Percentiles rank a stretch among this genome's conserved stretches.
These are phyloP conservation scores for Glycine latifolia DNA, from an alignment of 306 rosid genomes.

Conservation along the genomic window DNA sequence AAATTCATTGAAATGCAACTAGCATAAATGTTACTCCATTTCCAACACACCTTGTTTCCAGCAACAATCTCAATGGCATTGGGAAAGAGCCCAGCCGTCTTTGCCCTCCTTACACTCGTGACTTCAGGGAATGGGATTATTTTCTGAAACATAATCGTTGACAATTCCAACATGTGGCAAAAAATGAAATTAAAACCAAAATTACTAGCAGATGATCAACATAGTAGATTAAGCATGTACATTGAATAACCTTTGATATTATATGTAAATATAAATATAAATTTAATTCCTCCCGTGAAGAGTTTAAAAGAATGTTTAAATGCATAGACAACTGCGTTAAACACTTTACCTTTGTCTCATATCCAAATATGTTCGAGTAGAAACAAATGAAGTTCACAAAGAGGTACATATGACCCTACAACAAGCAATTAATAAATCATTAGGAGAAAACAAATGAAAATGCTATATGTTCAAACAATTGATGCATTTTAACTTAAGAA, in stretches of 20 bases:
- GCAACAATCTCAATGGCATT: constrained; percentile 90
- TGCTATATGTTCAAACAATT: constrained; percentile 34
- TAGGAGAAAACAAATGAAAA: constrained; percentile 47
- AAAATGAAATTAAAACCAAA: constrained; percentile 41
- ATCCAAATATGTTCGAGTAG: constrained; percentile 96
- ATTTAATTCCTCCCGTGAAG: constrained; percentile 23
- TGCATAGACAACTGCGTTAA: constrained; percentile 25
- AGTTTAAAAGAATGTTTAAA: constrained; percentile 33
- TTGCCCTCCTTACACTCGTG: constrained; percentile 84
- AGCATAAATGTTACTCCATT: constrained; percentile 30
- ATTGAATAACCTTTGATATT: constrained; percentile 7
- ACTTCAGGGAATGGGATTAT: constrained; percentile 83
- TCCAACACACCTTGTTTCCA: constrained; percentile 68
- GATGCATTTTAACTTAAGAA: constrained; percentile 9
- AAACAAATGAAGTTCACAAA: constrained; percentile 82
- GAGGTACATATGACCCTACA: constrained; percentile 98
- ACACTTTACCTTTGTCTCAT: constrained; percentile 84
- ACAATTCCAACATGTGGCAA: constrained; percentile 21
- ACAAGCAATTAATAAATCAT: constrained; percentile 46
- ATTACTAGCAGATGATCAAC: neutral
- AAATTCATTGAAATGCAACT: constrained; percentile 38
- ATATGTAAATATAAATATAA: constrained; percentile 32
- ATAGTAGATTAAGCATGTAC: neutral
- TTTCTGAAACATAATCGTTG: constrained; percentile 66
- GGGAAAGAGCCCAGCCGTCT: constrained; percentile 95